phyloP scores from a whole-genome alignment of 495 filamentous ascomycete species.

The Daldinia loculata region DNA sequence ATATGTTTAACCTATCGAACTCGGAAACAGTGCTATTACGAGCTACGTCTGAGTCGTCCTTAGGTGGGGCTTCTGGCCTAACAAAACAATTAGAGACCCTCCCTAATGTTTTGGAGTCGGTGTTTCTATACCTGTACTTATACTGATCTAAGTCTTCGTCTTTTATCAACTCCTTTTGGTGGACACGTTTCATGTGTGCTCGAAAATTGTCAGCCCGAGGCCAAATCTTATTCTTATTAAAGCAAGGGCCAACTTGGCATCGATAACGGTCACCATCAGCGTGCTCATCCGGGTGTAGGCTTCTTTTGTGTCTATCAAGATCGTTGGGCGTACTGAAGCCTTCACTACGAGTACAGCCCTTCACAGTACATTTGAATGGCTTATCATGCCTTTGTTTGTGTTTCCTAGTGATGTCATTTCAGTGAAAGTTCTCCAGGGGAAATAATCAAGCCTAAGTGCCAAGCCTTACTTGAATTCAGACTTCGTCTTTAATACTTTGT shows the following conservation, averaged over 20 bases:
- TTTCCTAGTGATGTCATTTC: slow-evolving; percentile 65
- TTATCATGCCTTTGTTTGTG: slow-evolving; percentile 81
- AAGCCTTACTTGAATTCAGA: slow-evolving; percentile 60
- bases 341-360: slow-evolving; percentile 64
- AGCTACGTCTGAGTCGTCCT: slow-evolving; percentile 9
- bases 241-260: slow-evolving; percentile 72
- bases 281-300: slow-evolving; percentile 65
- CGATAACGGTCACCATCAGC: slow-evolving; percentile 67
- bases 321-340: slow-evolving; percentile 89
- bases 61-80: slow-evolving; percentile 16
- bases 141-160: slow-evolving; percentile 62
- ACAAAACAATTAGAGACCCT: slow-evolving; percentile 26
- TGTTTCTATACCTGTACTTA: slow-evolving; percentile 60
- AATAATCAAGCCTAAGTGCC: not conserved
- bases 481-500: slow-evolving; percentile 53
- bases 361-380: slow-evolving; percentile 71
- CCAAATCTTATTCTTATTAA: slow-evolving; percentile 78
- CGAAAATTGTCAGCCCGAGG: slow-evolving; percentile 92
- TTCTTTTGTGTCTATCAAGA: slow-evolving; percentile 74
- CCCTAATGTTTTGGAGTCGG: not conserved
- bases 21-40: slow-evolving; percentile 14
- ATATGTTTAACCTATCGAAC: slow-evolving; percentile 11
- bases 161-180: slow-evolving; percentile 49
- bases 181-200: slow-evolving; percentile 83
- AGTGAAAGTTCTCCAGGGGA: slow-evolving; percentile 15